Evolutionary conservation across 768 basidiomycete genomes (phyloP).

Genomic region (Paxillus rubicundulus): DNA sequence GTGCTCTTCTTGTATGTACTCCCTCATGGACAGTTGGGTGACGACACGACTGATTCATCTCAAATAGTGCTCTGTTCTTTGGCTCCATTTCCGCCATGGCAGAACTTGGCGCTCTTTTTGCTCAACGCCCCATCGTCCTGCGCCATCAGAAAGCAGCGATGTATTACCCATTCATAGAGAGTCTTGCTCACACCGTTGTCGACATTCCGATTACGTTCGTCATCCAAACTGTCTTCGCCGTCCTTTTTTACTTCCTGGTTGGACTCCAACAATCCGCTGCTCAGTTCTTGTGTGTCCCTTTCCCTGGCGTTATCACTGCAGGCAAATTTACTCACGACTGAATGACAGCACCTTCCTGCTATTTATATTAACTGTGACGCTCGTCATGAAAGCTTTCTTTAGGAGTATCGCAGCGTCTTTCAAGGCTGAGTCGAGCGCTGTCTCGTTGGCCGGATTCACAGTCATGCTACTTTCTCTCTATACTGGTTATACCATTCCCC

Average conservation of each 20-base stretch:
- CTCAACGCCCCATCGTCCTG: conserved; percentile 42
- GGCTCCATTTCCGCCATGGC: conserved; percentile 52
- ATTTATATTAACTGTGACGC: conserved; percentile 48
- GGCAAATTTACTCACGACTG: conserved; percentile 35
- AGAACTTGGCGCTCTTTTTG: conserved; percentile 46
- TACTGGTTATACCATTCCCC: conserved; percentile 40
- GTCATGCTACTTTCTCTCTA: conserved; percentile 41
- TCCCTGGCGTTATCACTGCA: conserved; percentile 1
- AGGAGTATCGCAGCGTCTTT: conserved; percentile 58
- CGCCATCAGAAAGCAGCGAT: conserved; percentile 44
- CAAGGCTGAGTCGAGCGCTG: conserved; percentile 49
- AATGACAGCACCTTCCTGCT: conserved; percentile 56
- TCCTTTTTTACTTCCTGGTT: conserved; percentile 19
- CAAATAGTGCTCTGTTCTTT: conserved; percentile 48
- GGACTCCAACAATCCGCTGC: conserved; percentile 15
- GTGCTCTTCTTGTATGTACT: conserved; percentile 67
- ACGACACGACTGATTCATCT: too few relatives aligned
- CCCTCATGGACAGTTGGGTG: neutral
- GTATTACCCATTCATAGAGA: conserved; percentile 49
- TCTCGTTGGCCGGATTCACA: conserved; percentile 30
- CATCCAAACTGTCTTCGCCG: conserved; percentile 8
- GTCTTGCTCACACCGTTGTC: conserved; percentile 42
- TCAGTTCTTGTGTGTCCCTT: conserved; percentile 20
- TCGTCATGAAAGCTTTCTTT: conserved; percentile 77
- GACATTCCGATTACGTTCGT: conserved; percentile 42